Percentiles rank a stretch among this genome's conserved stretches.
Evolutionary conservation across 306 rosid genomes (phyloP).

Genomic region (Medicago truncatula): MtrunA17r5.0-ANR NC_053044.1:5279001-5279500

Average conservation of each 20-base stretch:
- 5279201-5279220: conserved; percentile 49
- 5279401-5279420: conserved; percentile 42
- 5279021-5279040: neutral
- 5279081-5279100: conserved; percentile 46
- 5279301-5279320: conserved; percentile 22
- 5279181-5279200: conserved; percentile 26
- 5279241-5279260: neutral
- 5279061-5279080: too few species aligned
- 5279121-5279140: conserved; percentile 30
- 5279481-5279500: conserved; percentile 44
- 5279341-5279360: neutral
- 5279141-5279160: neutral
- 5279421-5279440: neutral
- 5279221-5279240: conserved; percentile 32
- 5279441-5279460: neutral
- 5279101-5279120: conserved; percentile 44
- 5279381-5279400: conserved; percentile 54
- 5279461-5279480: conserved; percentile 12
- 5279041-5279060: too few species aligned
- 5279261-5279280: conserved; percentile 23
- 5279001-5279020: neutral
- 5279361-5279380: conserved; percentile 35
- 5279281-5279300: conserved; percentile 24
- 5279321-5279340: neutral
- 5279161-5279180: neutral